A percentile compares a stretch with the other conserved stretches of the same genome.
These are phyloP conservation scores for Haplosporangium gracile DNA, from an alignment of 192 early-diverging fungal species.

Conservation along the genomic window DNA sequence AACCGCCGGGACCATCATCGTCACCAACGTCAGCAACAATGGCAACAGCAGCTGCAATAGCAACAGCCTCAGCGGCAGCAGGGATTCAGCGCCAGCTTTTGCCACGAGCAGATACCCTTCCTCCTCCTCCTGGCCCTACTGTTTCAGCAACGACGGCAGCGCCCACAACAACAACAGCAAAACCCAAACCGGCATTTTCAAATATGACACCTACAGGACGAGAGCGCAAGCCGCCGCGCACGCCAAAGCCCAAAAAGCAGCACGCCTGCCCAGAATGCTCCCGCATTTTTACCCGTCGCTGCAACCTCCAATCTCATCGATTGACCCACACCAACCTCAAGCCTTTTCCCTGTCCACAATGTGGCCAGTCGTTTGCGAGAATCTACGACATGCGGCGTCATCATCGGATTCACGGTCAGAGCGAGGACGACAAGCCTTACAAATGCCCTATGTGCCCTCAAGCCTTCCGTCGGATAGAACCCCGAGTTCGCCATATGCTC, in stretches of 20 bases:
- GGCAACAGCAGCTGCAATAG: not conserved
- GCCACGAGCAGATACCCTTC: not conserved
- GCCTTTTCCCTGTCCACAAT: not conserved
- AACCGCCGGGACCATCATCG: not conserved
- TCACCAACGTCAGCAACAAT: not conserved
- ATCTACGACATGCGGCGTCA: conserved; percentile 3
- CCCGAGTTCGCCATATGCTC: not conserved
- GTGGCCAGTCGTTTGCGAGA: conserved; percentile 4
- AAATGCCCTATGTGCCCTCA: not conserved
- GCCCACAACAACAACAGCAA: not conserved
- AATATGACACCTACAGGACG: not conserved
- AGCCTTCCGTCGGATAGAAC: conserved; percentile 1
- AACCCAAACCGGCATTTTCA: not conserved
- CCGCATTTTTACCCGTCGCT: not conserved
- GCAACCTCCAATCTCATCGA: conserved; percentile 1
- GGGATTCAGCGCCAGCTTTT: not conserved
- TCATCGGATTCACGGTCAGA: not conserved
- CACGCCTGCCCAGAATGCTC: conserved; percentile 1
- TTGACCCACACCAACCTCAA: conserved; percentile 8
- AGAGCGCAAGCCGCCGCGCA: conserved; percentile 6
- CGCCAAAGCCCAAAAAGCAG: not conserved
- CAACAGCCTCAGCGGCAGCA: not conserved
- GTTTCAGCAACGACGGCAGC: not conserved
- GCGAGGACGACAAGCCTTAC: conserved; percentile 2
- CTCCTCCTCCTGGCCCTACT: no score